phyloP scores from a whole-genome alignment of 164 flowering plant genomes.

The Chimonanthus praecox region DNA sequence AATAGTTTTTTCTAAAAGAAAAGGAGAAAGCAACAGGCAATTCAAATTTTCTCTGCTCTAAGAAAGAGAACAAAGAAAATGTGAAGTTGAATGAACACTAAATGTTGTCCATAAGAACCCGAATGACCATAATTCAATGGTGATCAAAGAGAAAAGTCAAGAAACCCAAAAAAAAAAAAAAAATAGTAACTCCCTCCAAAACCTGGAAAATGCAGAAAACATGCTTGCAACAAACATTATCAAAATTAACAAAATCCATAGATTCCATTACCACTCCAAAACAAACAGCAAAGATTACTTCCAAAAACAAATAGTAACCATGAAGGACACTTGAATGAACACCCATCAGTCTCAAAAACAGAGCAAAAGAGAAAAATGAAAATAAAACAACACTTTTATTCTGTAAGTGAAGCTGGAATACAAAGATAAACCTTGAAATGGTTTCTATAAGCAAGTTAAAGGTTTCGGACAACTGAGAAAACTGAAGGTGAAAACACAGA shows the following conservation, averaged over 20 bases:
- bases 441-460: neutral
- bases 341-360: too few species aligned
- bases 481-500: neutral
- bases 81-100: neutral
- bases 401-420: neutral
- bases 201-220: neutral
- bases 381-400: neutral
- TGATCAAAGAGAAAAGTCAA: neutral
- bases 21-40: neutral
- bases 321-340: neutral
- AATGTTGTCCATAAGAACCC: neutral
- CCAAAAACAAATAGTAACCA: neutral
- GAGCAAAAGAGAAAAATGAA: neutral
- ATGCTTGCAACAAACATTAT: neutral
- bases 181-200: neutral
- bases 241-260: neutral
- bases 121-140: neutral
- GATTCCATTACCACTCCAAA: neutral
- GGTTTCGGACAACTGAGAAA: neutral
- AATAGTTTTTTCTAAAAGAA: too few species aligned
- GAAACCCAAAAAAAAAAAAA: neutral
- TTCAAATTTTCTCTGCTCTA: neutral
- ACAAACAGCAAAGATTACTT: neutral
- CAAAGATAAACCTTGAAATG: neutral
- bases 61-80: neutral